Percentiles rank a stretch among this genome's conserved stretches.
phyloP scores from a whole-genome alignment of 148 eudicot genomes.

The Nepenthes mirabilis region DNA sequence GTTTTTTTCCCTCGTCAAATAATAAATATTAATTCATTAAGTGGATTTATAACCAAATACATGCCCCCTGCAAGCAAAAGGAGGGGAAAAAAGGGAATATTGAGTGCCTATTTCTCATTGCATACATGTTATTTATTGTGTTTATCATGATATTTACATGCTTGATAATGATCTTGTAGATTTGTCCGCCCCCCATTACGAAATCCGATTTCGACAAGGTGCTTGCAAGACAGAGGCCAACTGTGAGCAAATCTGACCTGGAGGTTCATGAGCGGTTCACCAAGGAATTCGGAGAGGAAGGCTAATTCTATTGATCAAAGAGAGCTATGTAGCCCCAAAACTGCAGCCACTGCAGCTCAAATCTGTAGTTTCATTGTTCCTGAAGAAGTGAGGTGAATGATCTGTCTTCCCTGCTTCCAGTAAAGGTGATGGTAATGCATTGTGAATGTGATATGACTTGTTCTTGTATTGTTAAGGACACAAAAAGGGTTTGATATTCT shows the following conservation, averaged over 20 bases:
- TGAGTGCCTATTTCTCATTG: too few relatives aligned
- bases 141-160: not conserved
- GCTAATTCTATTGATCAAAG: slow-evolving; percentile 12
- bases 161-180: slow-evolving; percentile 26
- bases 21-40: too few relatives aligned
- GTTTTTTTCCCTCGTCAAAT: too few relatives aligned
- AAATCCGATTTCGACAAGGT: slow-evolving; percentile 87
- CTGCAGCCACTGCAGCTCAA: not conserved
- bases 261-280: slow-evolving; percentile 92
- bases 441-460: not conserved
- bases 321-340: slow-evolving; percentile 3
- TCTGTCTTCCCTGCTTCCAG: slow-evolving; percentile 1
- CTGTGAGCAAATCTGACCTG: slow-evolving; percentile 90
- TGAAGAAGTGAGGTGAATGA: slow-evolving; percentile 2
- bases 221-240: slow-evolving; percentile 82
- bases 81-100: too few relatives aligned
- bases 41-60: too few relatives aligned
- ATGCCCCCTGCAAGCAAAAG: too few relatives aligned
- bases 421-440: not conserved
- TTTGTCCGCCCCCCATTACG: slow-evolving; percentile 75
- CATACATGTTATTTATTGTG: too few relatives aligned
- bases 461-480: slow-evolving; percentile 8
- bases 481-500: slow-evolving; percentile 4
- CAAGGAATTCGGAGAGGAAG: slow-evolving; percentile 93
- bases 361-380: slow-evolving; percentile 9